Conservation (phyloP, 2,329 filamentous ascomycete genomes). For the Monosporascus sp. region DNA sequence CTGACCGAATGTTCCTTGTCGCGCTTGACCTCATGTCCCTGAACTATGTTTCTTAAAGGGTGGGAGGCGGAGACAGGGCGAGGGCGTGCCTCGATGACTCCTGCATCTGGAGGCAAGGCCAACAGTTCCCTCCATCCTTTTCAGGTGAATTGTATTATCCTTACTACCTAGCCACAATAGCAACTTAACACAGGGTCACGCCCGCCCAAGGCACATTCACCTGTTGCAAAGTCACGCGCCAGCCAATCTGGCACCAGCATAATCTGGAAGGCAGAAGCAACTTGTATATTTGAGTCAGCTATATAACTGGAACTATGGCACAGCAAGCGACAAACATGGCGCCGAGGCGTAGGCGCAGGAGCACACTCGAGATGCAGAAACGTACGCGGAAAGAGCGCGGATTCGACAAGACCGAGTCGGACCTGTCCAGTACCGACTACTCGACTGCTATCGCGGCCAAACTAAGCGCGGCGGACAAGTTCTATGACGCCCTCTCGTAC, state of each 20-base stretch:
- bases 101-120: too few relatives aligned
- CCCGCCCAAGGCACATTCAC: too few relatives aligned
- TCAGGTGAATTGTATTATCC: too few relatives aligned
- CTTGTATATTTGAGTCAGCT: neutral
- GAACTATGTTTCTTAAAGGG: neutral
- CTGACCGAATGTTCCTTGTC: neutral
- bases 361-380: conserved; percentile 40
- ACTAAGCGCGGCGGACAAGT: conserved; percentile 17
- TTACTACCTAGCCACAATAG: too few relatives aligned
- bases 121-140: too few relatives aligned
- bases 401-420: conserved; percentile 47
- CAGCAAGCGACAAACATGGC: conserved; percentile 12
- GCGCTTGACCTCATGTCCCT: neutral
- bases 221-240: too few relatives aligned
- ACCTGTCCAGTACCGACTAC: conserved; percentile 32
- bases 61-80: too few relatives aligned
- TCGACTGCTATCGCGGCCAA: conserved; percentile 21
- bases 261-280: neutral
- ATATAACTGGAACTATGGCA: neutral
- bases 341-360: conserved; percentile 10
- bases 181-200: too few relatives aligned
- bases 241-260: neutral
- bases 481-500: conserved; percentile 42
- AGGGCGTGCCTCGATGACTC: too few relatives aligned
- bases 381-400: conserved; percentile 43